Percentiles rank a stretch among this genome's conserved stretches.
These are phyloP conservation scores for Boletus rubropictus DNA, from an alignment of 768 basidiomycete species.

Conservation along the genomic window DNA sequence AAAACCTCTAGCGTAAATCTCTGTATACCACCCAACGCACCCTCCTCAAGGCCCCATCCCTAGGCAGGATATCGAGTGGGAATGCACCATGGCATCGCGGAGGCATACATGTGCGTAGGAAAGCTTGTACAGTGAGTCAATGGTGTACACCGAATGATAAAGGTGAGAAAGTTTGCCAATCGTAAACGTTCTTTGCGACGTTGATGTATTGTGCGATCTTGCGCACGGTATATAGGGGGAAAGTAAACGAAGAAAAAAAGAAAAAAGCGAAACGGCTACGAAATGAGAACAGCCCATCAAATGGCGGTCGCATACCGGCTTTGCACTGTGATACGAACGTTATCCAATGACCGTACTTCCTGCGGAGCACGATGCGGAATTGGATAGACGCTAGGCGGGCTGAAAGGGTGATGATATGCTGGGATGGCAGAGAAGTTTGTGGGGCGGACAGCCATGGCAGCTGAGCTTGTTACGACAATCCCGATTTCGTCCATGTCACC, in stretches of 20 bases:
- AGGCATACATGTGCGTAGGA: background rate
- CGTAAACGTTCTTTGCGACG: conserved; percentile 13
- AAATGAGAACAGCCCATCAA: conserved; percentile 3
- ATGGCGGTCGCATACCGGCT: conserved; percentile 1
- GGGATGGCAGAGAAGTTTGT: conserved; percentile 1
- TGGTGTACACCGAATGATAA: background rate
- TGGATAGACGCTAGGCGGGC: conserved; percentile 6
- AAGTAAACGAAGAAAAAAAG: too few relatives aligned
- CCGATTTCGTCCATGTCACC: background rate
- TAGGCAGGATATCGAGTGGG: background rate
- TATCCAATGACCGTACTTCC: conserved; percentile 1
- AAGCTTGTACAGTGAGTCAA: background rate
- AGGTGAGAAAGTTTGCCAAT: background rate
- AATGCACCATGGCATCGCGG: conserved; percentile 11
- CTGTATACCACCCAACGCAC: background rate
- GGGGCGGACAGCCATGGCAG: background rate
- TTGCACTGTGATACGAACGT: conserved; percentile 13
- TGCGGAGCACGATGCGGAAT: background rate
- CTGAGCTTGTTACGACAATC: background rate
- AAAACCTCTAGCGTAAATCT: background rate
- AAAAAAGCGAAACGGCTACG: background rate
- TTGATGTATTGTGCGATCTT: conserved; percentile 10
- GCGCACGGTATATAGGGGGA: conserved; percentile 2
- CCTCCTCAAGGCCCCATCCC: too few relatives aligned
- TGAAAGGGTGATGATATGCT: conserved; percentile 17